A percentile compares a stretch with the other conserved stretches of the same genome.
phyloP scores from a whole-genome alignment of 2,329 filamentous ascomycete species.

The Curvularia sp. region DNA sequence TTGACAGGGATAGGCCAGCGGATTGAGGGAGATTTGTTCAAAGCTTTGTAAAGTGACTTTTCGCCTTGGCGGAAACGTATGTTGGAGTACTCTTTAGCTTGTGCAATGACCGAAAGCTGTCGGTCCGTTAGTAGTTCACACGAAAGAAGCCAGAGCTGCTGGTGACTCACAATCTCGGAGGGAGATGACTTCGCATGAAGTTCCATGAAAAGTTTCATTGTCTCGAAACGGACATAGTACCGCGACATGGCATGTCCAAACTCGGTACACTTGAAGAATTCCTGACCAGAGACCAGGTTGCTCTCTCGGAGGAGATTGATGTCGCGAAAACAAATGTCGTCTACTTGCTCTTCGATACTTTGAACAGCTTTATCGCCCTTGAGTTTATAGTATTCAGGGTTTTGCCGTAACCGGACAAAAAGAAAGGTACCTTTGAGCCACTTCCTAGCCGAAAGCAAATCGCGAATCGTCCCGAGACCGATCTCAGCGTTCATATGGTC shows the following conservation, averaged over 20 bases:
- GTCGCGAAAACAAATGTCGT: constrained; percentile 73
- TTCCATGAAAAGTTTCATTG: constrained; percentile 74
- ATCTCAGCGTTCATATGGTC: constrained; percentile 88
- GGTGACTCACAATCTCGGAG: constrained; percentile 69
- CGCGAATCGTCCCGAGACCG: constrained; percentile 73
- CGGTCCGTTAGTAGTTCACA: constrained; percentile 9
- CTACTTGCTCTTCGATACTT: constrained; percentile 68
- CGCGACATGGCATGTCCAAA: constrained; percentile 82
- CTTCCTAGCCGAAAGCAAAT: constrained; percentile 68
- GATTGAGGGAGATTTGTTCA: constrained; percentile 73
- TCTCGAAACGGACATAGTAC: constrained; percentile 80
- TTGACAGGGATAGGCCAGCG: constrained; percentile 74
- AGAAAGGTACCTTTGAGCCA: constrained; percentile 84
- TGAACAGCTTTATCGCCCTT: constrained; percentile 58
- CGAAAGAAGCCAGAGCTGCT: fast-evolving
- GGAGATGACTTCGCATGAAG: constrained; percentile 67
- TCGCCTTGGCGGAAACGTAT: constrained; percentile 74
- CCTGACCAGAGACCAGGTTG: constrained; percentile 60
- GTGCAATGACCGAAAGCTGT: constrained; percentile 70
- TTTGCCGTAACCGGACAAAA: constrained; percentile 73
- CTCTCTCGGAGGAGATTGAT: constrained; percentile 69
- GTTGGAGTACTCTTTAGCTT: constrained; percentile 75
- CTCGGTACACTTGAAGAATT: constrained; percentile 67
- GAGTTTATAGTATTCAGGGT: constrained; percentile 74
- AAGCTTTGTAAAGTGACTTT: constrained; percentile 70